These are phyloP conservation scores for Xylaria sp. DNA, from an alignment of 495 filamentous ascomycete species.

Conservation along the genomic window DNA sequence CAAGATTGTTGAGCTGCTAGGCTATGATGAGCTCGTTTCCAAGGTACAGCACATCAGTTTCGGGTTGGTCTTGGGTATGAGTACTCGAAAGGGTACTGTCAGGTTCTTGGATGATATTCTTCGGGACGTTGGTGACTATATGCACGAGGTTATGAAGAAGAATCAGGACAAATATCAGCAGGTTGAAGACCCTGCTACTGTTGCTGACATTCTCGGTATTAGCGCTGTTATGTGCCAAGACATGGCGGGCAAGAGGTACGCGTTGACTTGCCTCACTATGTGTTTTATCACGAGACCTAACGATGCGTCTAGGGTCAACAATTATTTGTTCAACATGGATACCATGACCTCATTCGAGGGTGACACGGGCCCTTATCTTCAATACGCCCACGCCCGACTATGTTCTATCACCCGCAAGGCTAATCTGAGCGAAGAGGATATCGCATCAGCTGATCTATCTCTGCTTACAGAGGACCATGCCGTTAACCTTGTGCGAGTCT, in stretches of 20 bases:
- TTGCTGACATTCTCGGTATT: constrained; percentile 66
- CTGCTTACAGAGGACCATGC: constrained; percentile 67
- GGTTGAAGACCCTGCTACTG: constrained; percentile 61
- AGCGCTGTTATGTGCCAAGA: constrained; percentile 71
- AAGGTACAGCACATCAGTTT: constrained; percentile 70
- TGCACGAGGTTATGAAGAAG: constrained; percentile 71
- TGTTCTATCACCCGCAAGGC: constrained; percentile 66
- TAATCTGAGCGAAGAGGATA: constrained; percentile 57
- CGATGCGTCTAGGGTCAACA: constrained; percentile 57
- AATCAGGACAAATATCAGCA: constrained; percentile 67
- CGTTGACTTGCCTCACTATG: neutral
- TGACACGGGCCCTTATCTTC: constrained; percentile 73
- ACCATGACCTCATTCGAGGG: constrained; percentile 75
- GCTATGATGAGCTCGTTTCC: constrained; percentile 62
- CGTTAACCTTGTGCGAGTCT: constrained; percentile 63
- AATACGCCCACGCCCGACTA: constrained; percentile 72
- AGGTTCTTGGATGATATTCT: constrained; percentile 66
- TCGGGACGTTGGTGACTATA: constrained; percentile 64
- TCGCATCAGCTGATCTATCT: constrained; percentile 62
- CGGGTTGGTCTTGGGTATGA: constrained; percentile 68
- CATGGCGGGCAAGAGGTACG: constrained; percentile 68
- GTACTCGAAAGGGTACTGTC: constrained; percentile 64
- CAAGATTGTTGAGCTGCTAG: constrained; percentile 68
- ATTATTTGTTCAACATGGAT: constrained; percentile 69
- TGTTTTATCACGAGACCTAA: constrained; percentile 11